phyloP scores from a whole-genome alignment of 345 rosid species.

The Ceriops zippeliana region DNA sequence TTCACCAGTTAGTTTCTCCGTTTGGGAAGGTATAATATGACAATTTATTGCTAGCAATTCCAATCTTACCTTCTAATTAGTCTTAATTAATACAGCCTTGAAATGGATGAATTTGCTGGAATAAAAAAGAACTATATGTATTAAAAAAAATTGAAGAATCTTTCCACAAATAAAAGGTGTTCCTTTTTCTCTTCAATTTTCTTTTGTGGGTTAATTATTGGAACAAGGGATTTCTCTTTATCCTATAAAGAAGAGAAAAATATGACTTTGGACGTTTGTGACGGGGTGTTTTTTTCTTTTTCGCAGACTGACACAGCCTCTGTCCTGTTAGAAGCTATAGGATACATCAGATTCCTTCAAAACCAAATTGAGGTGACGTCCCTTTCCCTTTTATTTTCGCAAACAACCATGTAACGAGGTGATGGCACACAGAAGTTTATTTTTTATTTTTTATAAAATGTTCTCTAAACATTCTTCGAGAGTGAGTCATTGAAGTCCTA shows the following conservation, averaged over 20 bases:
- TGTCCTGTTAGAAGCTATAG: constrained; percentile 89
- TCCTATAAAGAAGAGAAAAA: constrained; percentile 11
- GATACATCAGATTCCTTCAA: constrained; percentile 98
- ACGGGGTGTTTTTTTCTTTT: constrained; percentile 32
- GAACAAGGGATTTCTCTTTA: not conserved
- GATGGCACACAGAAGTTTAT: constrained; percentile 1
- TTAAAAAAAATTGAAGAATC: too few species aligned
- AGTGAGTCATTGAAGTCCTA: constrained; percentile 10
- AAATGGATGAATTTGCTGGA: too few species aligned
- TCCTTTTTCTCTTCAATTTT: not conserved
- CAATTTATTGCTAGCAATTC: not conserved
- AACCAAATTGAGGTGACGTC: constrained; percentile 77
- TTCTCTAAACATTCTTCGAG: constrained; percentile 14
- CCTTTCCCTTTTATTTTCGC: constrained; percentile 10
- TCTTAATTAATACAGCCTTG: too few species aligned
- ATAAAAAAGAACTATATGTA: too few species aligned
- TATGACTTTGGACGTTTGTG: constrained; percentile 30
- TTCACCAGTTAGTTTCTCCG: constrained; percentile 91
- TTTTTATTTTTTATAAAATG: not conserved
- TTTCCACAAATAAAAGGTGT: too few species aligned
- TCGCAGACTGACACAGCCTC: constrained; percentile 98
- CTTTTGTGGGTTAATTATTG: not conserved
- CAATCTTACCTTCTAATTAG: too few species aligned
- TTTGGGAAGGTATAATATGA: constrained; percentile 61
- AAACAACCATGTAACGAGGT: constrained; percentile 19